Evolutionary conservation across 2,329 filamentous ascomycete genomes (phyloP), one percentile per base, ranked within the genome.

Genomic region (Zasmidium angulare): DNA sequence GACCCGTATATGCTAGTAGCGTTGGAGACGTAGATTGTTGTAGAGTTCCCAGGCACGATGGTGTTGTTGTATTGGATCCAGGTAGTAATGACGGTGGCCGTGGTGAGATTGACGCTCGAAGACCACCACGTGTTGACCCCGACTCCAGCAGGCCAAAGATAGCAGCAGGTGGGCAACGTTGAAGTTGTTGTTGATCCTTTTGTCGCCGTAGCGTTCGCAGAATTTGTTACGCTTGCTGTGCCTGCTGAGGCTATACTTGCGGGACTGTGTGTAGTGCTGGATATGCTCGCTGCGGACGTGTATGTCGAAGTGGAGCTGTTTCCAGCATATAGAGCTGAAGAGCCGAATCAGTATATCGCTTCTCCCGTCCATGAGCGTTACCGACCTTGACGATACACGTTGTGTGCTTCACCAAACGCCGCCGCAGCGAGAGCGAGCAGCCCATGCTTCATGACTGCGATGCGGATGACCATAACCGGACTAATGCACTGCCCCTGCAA

Each of bases 31-130:
- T 51, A 55, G 29, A 51, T 54, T 1, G 57, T 59, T 1, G 57
- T 59, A 20, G 52, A 55, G 36, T 59, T 59, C n/a, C 26, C 57
- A 7, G 57, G 57, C 11, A 59, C 36, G 3, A 55, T 21, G 7
- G 57, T 59, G 24, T 59, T 51, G 7, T 59, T 59, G 36, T 60
- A 60, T 26, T 60, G 48, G n/a, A 60, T 20, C 58, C 58, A 60
- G 19, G 58, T 60, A 11, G 53, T 56, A 12, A 56, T 50, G 14
- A 60, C 54, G 17, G 58, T 60, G 7, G 53, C 53, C 3, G 56
- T 53, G 12, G 58, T 53, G 2, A 60, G 21, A 24, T 53, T 53
- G n/a, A 60, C 46, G 19, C 53, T 60, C 21, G 53, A 56, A 3
- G 49, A 52, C 58, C 58, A 60, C 58, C 58, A 60, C 36, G 54